These are phyloP conservation scores for Alternaria gaisen DNA, from an alignment of 2,329 filamentous ascomycete genomes.

Conservation along the genomic window DNA sequence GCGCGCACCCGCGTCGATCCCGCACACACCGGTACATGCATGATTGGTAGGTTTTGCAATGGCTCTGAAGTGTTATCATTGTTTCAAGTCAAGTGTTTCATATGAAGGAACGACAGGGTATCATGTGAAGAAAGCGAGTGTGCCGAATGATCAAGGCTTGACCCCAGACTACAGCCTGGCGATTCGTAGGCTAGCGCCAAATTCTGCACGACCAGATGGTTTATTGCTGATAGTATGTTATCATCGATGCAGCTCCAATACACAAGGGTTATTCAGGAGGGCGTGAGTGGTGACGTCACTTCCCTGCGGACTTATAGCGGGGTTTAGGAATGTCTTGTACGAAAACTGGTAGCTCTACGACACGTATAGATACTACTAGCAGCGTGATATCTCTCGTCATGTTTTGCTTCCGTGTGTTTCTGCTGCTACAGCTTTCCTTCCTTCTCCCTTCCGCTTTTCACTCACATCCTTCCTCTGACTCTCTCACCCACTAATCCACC, in stretches of 20 bases:
- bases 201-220: not conserved
- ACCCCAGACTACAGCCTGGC: not conserved
- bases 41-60: not conserved
- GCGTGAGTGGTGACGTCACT: not conserved
- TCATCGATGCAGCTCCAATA: not conserved
- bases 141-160: not conserved
- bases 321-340: too few relatives aligned
- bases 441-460: too few relatives aligned
- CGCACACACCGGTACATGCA: not conserved
- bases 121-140: not conserved
- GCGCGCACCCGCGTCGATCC: not conserved
- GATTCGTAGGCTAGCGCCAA: too few relatives aligned
- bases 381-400: too few relatives aligned
- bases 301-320: not conserved
- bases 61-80: not conserved
- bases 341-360: too few relatives aligned
- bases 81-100: not conserved
- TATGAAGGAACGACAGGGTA: not conserved
- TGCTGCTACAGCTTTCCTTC: too few relatives aligned
- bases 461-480: too few relatives aligned
- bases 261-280: not conserved
- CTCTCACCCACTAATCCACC: too few relatives aligned
- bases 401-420: rapidly evolving
- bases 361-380: too few relatives aligned
- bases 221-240: not conserved